These are phyloP conservation scores for Saccharomycopsis amapae DNA, from an alignment of 805 yeast genomes.

Conservation along the genomic window DNA sequence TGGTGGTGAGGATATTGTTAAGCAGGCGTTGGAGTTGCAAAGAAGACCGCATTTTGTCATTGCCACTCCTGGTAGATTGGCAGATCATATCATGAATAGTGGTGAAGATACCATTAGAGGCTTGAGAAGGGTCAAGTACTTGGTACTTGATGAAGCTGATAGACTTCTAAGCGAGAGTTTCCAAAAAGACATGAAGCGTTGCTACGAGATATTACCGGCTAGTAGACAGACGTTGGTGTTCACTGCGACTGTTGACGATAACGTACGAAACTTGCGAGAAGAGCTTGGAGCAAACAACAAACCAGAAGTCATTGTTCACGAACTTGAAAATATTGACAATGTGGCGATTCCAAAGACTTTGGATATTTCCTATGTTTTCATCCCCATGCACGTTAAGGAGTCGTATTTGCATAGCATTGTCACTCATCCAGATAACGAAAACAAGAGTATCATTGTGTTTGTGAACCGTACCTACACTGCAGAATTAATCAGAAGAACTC, in stretches of 20 bases:
- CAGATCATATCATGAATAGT: conserved; percentile 80
- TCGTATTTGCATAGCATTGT: conserved; percentile 72
- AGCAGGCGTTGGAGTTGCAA: conserved; percentile 77
- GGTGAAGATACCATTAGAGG: conserved; percentile 86
- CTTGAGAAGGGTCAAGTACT: conserved; percentile 63
- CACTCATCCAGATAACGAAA: conserved; percentile 51
- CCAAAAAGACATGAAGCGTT: conserved; percentile 66
- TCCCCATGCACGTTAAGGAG: conserved; percentile 86
- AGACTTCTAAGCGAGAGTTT: conserved; percentile 78
- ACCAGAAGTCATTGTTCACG: conserved; percentile 57
- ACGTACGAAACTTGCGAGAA: conserved; percentile 74
- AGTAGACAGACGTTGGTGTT: conserved; percentile 83
- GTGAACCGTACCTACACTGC: conserved; percentile 90
- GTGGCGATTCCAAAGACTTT: conserved; percentile 77
- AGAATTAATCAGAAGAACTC: conserved; percentile 72
- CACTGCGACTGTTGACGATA: conserved; percentile 94
- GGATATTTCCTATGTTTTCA: conserved; percentile 55
- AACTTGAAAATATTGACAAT: conserved; percentile 64
- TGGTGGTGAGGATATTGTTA: conserved; percentile 93
- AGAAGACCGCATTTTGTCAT: conserved; percentile 87
- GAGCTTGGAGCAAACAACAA: conserved; percentile 49
- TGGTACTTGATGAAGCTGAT: conserved; percentile 96
- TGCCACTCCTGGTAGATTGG: conserved; percentile 96
- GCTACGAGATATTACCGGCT: conserved; percentile 66
- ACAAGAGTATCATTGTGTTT: conserved; percentile 74